Evolutionary conservation across 2,329 filamentous ascomycete species (phyloP), one percentile per base, ranked within the genome.

Genomic region (Achaetomium macrosporum): DNA sequence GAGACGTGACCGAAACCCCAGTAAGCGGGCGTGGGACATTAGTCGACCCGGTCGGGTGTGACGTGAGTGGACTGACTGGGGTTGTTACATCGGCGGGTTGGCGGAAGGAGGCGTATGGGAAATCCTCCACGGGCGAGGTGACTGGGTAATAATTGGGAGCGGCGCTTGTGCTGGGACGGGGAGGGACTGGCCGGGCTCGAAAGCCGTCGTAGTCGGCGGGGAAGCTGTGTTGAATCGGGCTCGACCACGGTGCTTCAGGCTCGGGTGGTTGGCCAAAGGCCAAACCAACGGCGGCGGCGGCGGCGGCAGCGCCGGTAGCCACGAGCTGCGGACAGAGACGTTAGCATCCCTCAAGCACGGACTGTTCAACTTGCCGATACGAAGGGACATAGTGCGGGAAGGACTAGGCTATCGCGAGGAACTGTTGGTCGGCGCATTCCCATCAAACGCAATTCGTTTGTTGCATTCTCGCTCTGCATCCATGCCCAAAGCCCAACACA

Each of bases 231-330:
- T 65, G 67, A 51, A 57, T 64, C 33, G 69, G 66, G 30, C 65
- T 58, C 29, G 63, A 67, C 45, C 63, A 63, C 30, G 59, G 39
- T 61, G 63, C 42, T 65, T 67, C 56, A 47, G 70, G 63, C 60
- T 79, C 75, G 60, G 69, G 64, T 42, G 75, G 69, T 66, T 82
- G 77, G 60, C 77, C 79, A 67, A 83, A 82, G 59, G 78, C 77
- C 57, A 83, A 69, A 61, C 80, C 79, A 61, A 73, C 75, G 67
- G 78, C 74, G 61, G 79, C 79, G 64, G 79, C 78, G 69, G 79
- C 80, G 66, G 82, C 76, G 59, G 78, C 79, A 69, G 79, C 79
- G 67, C 80, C 78, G 61, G 79, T 77, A 68, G 79, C 80, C 69
- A 82, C 76, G 63, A 83, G 78, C 80, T 83, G 63, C 45, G 57